Base-by-base conservation (phyloP, 2,329 filamentous ascomycete genomes). In the Pyrenochaeta sp. region DNA sequence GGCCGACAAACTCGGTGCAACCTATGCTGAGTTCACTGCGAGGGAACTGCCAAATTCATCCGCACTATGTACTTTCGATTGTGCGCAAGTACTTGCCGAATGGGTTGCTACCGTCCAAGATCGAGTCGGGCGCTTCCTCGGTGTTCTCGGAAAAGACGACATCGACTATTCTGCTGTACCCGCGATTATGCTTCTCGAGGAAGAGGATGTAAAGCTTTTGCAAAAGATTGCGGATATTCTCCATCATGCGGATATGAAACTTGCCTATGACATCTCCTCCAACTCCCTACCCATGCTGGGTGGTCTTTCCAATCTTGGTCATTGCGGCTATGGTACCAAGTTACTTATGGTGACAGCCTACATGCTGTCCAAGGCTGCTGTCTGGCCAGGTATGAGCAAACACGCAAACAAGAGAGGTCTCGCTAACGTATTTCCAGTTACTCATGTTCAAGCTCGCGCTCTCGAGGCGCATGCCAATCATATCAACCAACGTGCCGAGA, bases 81-180 rank as follows among this genome's bases (percentile, higher is more conserved):
- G 93, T 64, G 88, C 90, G 2, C 92, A 96, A 65, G 90, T 97
- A 1, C 81, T 99, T 21, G 90, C 90, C 0, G 93, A 97, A 72
- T 99, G 93, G 93, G 83, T 94, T 27, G 89, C 89, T 4, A 94
- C 91, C 1, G 83, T 97, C 3, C 94, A 99, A 69, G 92, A 96
- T 63, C 87, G 94, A 7, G 88, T 96, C n/a, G 93, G 93, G 0
- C 85, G 85, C 4, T 96, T 94, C 61, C 72, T 97, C 5, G 93
- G 93, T 4, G 84, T 96, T 5, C 80, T 97, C 2, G 93, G 93
- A 9, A 86, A 88, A 45, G 89, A 96, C 52, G 81, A 88, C 0
- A 83, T 94, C 22, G 90, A 96, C 60, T 80, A 90, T 37, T 78
- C 80, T 1, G 86, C 92, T 56, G 88, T 96, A 6, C 90, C 91